These are phyloP conservation scores for Aphanoascus verrucosus DNA, from an alignment of 2,329 filamentous ascomycete genomes.

Conservation along the genomic window DNA sequence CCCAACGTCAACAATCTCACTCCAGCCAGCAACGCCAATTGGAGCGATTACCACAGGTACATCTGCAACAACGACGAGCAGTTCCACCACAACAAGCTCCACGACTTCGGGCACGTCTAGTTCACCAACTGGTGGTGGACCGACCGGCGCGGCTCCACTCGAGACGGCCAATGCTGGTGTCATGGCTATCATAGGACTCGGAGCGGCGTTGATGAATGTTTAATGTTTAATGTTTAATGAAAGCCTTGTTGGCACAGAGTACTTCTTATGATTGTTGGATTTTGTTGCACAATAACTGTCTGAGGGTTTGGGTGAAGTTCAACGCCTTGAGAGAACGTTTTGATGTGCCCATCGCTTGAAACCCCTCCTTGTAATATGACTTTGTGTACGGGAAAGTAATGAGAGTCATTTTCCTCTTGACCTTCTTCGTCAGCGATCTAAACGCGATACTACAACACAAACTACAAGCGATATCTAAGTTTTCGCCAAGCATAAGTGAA, in stretches of 20 bases:
- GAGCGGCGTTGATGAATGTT: constrained; percentile 22
- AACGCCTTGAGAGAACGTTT: no score
- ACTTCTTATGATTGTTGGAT: not conserved
- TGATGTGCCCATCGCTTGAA: no score
- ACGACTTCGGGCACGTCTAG: constrained; percentile 5
- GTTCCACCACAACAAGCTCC: not conserved
- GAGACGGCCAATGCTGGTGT: constrained; percentile 35
- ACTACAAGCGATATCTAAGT: no score
- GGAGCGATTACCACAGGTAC: constrained; percentile 2
- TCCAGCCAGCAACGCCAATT: constrained; percentile 23
- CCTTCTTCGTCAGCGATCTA: no score
- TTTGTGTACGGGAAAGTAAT: no score
- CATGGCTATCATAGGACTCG: constrained; percentile 40
- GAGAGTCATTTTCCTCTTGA: no score
- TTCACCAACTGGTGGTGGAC: constrained; percentile 27
- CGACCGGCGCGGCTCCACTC: no score
- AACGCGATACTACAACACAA: no score
- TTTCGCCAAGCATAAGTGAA: no score
- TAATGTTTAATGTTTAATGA: not conserved
- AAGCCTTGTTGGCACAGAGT: not conserved
- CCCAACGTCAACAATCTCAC: constrained; percentile 31
- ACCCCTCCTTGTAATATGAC: no score
- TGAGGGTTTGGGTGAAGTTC: no score
- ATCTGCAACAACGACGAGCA: not conserved
- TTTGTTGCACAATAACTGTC: no score